Conservation (phyloP, 2,329 filamentous ascomycete genomes). For the Podosphaera xanthii region DNA sequence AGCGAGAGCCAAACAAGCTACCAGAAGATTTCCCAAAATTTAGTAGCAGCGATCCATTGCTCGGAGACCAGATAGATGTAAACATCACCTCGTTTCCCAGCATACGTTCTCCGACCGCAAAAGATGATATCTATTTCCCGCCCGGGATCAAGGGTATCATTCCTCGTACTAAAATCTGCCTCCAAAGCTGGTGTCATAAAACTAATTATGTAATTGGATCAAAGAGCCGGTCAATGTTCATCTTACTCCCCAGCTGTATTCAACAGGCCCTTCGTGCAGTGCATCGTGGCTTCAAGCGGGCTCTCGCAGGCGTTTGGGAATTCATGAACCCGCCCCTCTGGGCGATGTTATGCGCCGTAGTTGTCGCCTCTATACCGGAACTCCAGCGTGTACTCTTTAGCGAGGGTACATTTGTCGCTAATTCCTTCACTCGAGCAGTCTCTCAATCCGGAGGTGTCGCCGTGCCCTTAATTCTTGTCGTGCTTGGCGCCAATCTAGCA, state of each 20-base stretch:
- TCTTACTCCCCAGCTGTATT: slow-evolving; percentile 25
- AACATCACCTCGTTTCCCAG: slow-evolving; percentile 41
- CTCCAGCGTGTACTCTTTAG: slow-evolving; percentile 75
- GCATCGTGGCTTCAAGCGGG: slow-evolving; percentile 22
- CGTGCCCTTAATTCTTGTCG: slow-evolving; percentile 83
- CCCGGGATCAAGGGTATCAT: slow-evolving; percentile 21
- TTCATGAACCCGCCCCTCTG: slow-evolving; percentile 98
- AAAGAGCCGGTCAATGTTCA: slow-evolving; percentile 18
- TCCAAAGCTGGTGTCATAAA: slow-evolving; percentile 9
- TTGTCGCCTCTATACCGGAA: slow-evolving; percentile 68
- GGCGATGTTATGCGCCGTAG: slow-evolving; percentile 82
- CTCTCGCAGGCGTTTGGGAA: slow-evolving; percentile 51
- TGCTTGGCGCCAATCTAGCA: slow-evolving; percentile 82
- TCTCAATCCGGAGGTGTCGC: slow-evolving; percentile 72
- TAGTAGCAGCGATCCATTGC: slow-evolving; percentile 9
- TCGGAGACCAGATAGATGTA: slow-evolving; percentile 16
- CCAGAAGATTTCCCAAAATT: slow-evolving; percentile 8
- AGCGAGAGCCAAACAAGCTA: slow-evolving; percentile 18
- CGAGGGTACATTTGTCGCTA: slow-evolving; percentile 72
- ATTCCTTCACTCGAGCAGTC: slow-evolving; percentile 77
- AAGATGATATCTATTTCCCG: slow-evolving; percentile 16
- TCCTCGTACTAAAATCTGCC: slow-evolving; percentile 17
- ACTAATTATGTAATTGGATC: slow-evolving; percentile 6
- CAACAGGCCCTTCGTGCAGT: slow-evolving; percentile 26
- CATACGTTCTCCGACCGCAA: slow-evolving; percentile 19